A percentile compares a stretch with the other conserved stretches of the same genome.
Evolutionary conservation across 176 grass and related monocot species (phyloP).

Genomic region (Themeda triandra): DNA sequence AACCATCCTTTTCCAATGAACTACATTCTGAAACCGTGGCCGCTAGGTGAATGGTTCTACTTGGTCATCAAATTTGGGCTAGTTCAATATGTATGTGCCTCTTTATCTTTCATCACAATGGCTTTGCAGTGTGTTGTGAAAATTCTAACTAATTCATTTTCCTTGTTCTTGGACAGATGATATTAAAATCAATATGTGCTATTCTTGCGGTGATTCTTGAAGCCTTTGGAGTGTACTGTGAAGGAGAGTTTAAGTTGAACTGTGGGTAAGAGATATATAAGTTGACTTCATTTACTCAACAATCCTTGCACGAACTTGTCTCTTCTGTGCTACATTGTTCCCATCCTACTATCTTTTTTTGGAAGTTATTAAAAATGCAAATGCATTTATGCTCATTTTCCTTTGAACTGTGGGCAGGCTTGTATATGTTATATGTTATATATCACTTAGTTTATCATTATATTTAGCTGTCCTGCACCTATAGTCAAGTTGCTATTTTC

Average conservation of each 20-base stretch:
- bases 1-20: constrained; percentile 97
- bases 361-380: not conserved
- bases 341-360: not conserved
- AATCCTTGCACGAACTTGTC: not conserved
- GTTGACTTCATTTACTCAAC: not conserved
- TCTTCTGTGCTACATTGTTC: constrained; percentile 6
- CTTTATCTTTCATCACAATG: constrained; percentile 12
- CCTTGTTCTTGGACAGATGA: constrained; percentile 50
- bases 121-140: not conserved
- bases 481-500: not conserved
- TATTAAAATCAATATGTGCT: constrained; percentile 90
- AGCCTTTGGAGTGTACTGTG: constrained; percentile 81
- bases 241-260: constrained; percentile 91
- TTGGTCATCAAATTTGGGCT: constrained; percentile 84
- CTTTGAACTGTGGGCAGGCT: not conserved
- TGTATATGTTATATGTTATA: not conserved
- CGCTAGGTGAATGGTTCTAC: constrained; percentile 80
- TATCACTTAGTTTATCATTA: not conserved
- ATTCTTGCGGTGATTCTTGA: constrained; percentile 87
- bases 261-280: constrained; percentile 62
- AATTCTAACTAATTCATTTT: not conserved
- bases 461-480: not conserved
- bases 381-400: not conserved
- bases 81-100: constrained; percentile 81
- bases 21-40: constrained; percentile 84